Evolutionary conservation across 2,329 filamentous ascomycete species (phyloP), one percentile per base, ranked within the genome.

Genomic region (Arachnomyces sp.): DNA sequence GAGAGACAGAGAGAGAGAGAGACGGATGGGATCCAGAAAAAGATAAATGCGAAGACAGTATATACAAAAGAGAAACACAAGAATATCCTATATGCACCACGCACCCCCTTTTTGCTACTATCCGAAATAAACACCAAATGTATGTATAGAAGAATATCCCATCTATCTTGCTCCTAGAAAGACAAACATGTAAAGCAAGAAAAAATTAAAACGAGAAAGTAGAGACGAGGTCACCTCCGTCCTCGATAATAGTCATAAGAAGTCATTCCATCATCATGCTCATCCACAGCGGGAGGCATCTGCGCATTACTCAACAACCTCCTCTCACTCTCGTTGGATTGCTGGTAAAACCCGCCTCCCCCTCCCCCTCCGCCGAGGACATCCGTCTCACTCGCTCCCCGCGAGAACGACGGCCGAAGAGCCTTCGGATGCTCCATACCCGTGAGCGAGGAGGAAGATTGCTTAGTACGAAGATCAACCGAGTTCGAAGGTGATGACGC

Each of bases 401-500:
- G 60, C 53, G 3, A 51, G 60, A 61, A 3, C 62, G 62, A 40
- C 65, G 61, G 29, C 61, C 45, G 4, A 51, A 44, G 3, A 53
- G 54, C 9, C 44, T 45, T 7, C 45, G 44, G n/a, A 41, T 40
- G 21, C 5, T 25, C 21, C 21, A 25, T 25, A 25, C 28, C 52
- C 48, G 11, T 44, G 40, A 14, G 49, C 40, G 3, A 54, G 52
- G 34, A 53, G 55, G 7, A 49, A 46, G 55, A 56, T 38, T 48
- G 55, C 13, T 42, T 54, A 9, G 21, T 25, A 9, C 21, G 21
- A 9, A 25, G 21, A 25, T 25, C 21, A 25, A 25, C 21, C 43
- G 55, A 73, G 3, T 61, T 60, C 1, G 56, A 54, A 0, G 65
- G 66, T 3, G 65, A 68, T 4, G 59, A 60, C 2, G 63, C 57